A percentile compares a stretch with the other conserved stretches of the same genome.
These are phyloP conservation scores for Lasiodiplodia theobromae DNA, from an alignment of 2,329 filamentous ascomycete genomes.

Conservation along the genomic window DNA sequence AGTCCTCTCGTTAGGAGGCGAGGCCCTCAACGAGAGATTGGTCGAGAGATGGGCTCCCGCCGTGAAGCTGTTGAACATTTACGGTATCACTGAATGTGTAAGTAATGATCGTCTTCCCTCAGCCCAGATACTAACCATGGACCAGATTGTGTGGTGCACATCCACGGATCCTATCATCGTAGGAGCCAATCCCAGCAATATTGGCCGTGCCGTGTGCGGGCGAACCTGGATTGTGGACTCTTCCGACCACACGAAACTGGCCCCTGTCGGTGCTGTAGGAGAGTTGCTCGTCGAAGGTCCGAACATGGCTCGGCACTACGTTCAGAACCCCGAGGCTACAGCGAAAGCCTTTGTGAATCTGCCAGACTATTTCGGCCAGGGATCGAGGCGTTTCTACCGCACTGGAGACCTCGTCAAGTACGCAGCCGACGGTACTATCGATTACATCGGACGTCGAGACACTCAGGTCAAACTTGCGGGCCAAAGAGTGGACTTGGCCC, in stretches of 20 bases:
- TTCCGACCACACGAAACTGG: constrained; percentile 41
- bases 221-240: constrained; percentile 41
- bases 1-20: constrained; percentile 42
- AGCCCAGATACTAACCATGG: background rate
- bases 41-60: constrained; percentile 42
- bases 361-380: background rate
- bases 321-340: constrained; percentile 43
- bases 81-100: constrained; percentile 47
- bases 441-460: constrained; percentile 45
- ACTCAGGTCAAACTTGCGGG: constrained; percentile 51
- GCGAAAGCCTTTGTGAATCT: constrained; percentile 38
- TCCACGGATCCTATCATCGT: background rate
- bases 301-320: constrained; percentile 44
- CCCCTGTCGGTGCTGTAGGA: constrained; percentile 45
- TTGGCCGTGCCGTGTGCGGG: background rate
- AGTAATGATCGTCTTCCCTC: too few relatives aligned
- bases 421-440: constrained; percentile 42
- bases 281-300: constrained; percentile 46
- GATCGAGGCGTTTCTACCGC: background rate
- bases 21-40: constrained; percentile 36
- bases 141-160: constrained; percentile 37
- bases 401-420: constrained; percentile 43
- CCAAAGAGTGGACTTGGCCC: constrained; percentile 54
- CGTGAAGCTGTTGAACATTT: constrained; percentile 46
- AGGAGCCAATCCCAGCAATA: background rate